phyloP scores from a whole-genome alignment of 768 basidiomycete genomes.

The Galerina marginata region DNA sequence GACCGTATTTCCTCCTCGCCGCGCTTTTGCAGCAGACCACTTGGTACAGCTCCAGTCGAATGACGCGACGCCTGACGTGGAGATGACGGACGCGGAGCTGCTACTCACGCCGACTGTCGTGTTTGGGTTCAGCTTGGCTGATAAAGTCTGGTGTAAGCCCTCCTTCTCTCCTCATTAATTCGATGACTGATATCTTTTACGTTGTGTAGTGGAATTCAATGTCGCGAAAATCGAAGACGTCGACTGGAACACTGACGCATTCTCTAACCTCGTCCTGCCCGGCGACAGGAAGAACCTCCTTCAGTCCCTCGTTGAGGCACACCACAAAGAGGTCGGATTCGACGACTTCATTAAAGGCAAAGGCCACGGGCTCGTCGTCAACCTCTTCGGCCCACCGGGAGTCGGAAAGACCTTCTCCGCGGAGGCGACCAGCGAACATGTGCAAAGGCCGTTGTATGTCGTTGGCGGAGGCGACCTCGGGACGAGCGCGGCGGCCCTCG shows the following conservation, averaged over 20 bases:
- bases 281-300: slow-evolving; percentile 56
- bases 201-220: slow-evolving; percentile 60
- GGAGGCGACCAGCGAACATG: slow-evolving; percentile 62
- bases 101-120: slow-evolving; percentile 61
- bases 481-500: slow-evolving; percentile 48
- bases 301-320: slow-evolving; percentile 62
- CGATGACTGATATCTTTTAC: background rate
- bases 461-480: slow-evolving; percentile 63
- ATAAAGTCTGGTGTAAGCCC: slow-evolving; percentile 62
- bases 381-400: slow-evolving; percentile 62
- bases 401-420: slow-evolving; percentile 64
- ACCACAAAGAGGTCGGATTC: slow-evolving; percentile 55
- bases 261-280: slow-evolving; percentile 62
- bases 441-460: slow-evolving; percentile 56
- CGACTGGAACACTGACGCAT: slow-evolving; percentile 62
- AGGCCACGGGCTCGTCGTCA: slow-evolving; percentile 64
- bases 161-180: background rate
- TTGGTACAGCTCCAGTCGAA: slow-evolving; percentile 10
- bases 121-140: slow-evolving; percentile 65
- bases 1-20: background rate
- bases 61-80: slow-evolving; percentile 34
- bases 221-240: slow-evolving; percentile 59
- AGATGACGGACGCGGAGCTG: slow-evolving; percentile 57
- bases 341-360: slow-evolving; percentile 71
- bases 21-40: background rate